phyloP scores from a whole-genome alignment of 2,329 filamentous ascomycete species.

The Hypoxylon sp. region DNA sequence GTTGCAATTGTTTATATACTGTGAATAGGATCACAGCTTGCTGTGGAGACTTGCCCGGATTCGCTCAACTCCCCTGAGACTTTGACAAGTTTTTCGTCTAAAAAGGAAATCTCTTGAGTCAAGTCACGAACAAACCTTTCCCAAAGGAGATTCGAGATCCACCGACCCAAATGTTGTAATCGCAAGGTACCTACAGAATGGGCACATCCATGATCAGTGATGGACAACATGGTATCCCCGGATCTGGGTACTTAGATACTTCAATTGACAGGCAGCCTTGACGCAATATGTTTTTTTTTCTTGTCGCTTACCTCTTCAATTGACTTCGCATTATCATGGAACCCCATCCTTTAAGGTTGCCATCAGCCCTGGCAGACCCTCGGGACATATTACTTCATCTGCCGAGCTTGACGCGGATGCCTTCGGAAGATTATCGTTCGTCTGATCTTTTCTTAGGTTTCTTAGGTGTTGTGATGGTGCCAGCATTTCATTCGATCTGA shows the following conservation, averaged over 20 bases:
- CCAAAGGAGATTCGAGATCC: constrained; percentile 19
- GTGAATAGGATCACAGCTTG: constrained; percentile 10
- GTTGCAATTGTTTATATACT: constrained; percentile 9
- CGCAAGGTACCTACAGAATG: constrained; percentile 34
- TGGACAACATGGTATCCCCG: constrained; percentile 43
- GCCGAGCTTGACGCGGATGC: constrained; percentile 23
- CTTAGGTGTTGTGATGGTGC: constrained; percentile 12
- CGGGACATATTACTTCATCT: constrained; percentile 40
- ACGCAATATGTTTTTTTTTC: constrained; percentile 15
- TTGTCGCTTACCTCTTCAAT: constrained; percentile 28
- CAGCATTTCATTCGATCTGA: constrained; percentile 21
- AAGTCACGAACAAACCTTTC: constrained; percentile 36
- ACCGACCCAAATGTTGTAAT: constrained; percentile 27
- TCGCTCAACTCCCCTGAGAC: constrained; percentile 38
- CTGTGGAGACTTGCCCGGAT: constrained; percentile 34
- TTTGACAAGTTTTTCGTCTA: constrained; percentile 34
- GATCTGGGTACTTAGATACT: constrained; percentile 39
- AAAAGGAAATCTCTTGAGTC: constrained; percentile 44
- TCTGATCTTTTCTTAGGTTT: constrained; percentile 15
- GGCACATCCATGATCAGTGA: constrained; percentile 36
- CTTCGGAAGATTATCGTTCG: constrained; percentile 18
- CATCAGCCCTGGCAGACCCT: constrained; percentile 35
- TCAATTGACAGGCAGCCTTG: constrained; percentile 21
- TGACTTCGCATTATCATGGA: constrained; percentile 23
- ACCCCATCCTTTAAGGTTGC: constrained; percentile 28